phyloP scores from a whole-genome alignment of 257 asterid species.

The Prunella vulgaris region DNA sequence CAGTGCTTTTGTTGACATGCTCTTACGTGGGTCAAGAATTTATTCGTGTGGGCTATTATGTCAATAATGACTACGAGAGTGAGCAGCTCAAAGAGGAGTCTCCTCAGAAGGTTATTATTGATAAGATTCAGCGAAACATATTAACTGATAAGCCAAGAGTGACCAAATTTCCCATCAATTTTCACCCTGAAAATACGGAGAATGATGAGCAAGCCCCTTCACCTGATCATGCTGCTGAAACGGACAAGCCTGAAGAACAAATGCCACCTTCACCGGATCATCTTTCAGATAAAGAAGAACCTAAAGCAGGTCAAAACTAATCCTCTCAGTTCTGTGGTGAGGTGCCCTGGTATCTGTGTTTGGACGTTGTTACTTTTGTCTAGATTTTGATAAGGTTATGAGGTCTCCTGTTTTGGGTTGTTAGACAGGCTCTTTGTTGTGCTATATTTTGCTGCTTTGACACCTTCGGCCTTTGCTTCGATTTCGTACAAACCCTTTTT shows the following conservation, averaged over 20 bases:
- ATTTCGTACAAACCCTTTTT: neutral
- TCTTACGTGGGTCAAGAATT: constrained; percentile 92
- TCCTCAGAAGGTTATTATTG: constrained; percentile 79
- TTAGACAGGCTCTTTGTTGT: neutral
- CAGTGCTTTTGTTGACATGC: constrained; percentile 89
- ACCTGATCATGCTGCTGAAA: constrained; percentile 47
- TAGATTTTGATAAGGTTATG: constrained; percentile 16
- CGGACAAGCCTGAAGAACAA: constrained; percentile 44
- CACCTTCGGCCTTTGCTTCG: neutral
- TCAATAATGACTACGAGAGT: constrained; percentile 80
- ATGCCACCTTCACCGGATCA: constrained; percentile 33
- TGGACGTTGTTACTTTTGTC: constrained; percentile 13
- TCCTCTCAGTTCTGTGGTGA: constrained; percentile 10
- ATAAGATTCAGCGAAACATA: constrained; percentile 80
- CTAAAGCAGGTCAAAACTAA: constrained; percentile 18
- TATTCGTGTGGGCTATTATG: constrained; percentile 89
- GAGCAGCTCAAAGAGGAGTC: constrained; percentile 87
- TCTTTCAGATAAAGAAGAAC: constrained; percentile 36
- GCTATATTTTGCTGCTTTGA: neutral
- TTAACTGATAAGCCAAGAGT: constrained; percentile 89
- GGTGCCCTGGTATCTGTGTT: neutral
- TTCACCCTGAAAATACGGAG: constrained; percentile 66
- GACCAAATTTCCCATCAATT: constrained; percentile 83
- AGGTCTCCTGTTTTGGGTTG: constrained; percentile 10
- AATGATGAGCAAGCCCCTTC: constrained; percentile 59